These are phyloP conservation scores for Camillea tinctor DNA, from an alignment of 2,329 filamentous ascomycete species.

Conservation along the genomic window DNA sequence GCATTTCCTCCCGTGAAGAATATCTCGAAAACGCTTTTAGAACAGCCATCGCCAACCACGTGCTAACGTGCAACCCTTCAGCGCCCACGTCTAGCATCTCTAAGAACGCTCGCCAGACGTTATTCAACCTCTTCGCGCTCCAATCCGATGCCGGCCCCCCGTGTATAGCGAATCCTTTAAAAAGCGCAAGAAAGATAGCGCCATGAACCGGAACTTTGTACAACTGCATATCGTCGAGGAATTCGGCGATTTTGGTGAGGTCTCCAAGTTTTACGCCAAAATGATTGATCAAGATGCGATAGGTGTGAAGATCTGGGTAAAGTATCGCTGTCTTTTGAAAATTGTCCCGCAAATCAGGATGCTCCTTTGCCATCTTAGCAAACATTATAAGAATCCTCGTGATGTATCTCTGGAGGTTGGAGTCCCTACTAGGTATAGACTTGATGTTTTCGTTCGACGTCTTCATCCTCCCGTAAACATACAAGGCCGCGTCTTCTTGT, in stretches of 20 bases:
- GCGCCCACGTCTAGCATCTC: constrained; percentile 48
- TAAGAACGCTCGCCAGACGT: constrained; percentile 65
- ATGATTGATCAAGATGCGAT: constrained; percentile 74
- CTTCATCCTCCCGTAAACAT: constrained; percentile 85
- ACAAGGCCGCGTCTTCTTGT: constrained; percentile 73
- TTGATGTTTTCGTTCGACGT: constrained; percentile 44
- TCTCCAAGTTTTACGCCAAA: constrained; percentile 69
- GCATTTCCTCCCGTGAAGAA: constrained; percentile 48
- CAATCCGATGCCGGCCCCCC: constrained; percentile 70
- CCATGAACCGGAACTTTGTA: constrained; percentile 69
- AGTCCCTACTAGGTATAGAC: constrained; percentile 44
- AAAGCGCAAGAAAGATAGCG: constrained; percentile 74
- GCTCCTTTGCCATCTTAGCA: constrained; percentile 50
- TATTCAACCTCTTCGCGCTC: constrained; percentile 67
- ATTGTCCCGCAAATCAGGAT: constrained; percentile 51
- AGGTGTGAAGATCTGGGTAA: constrained; percentile 75
- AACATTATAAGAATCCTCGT: constrained; percentile 59
- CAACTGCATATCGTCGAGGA: constrained; percentile 77
- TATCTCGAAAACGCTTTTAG: constrained; percentile 65
- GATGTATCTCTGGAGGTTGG: constrained; percentile 48
- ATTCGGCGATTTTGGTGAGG: constrained; percentile 65
- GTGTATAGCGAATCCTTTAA: constrained; percentile 77
- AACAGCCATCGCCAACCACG: constrained; percentile 61
- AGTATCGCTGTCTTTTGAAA: constrained; percentile 65
- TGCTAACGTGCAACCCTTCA: constrained; percentile 50